Base-by-base conservation (phyloP, 768 basidiomycete genomes). In the Tylopilus cervinicoccineus region DNA sequence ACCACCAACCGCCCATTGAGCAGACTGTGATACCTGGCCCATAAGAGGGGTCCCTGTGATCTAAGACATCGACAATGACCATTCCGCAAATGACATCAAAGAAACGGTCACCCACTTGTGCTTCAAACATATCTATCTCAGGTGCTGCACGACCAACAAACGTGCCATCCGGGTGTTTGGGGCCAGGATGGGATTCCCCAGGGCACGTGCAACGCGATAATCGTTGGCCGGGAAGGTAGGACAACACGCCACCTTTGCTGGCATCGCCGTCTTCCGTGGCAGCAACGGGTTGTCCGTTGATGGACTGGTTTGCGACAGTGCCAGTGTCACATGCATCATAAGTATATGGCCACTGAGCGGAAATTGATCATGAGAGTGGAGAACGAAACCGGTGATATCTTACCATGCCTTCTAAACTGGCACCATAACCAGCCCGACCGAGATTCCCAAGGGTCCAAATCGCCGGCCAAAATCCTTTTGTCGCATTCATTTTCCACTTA, bases 51-150 rank as follows among this genome's bases (percentile, higher is more conserved):
- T 64, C 32, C 62, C 69, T 52, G 67, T 77, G 56, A 77, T 77
- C 85, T 72, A 65, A 55, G 50, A 69, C 66, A 24, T 29, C 39
- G n/a, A 50, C 9, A 9, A 61, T 62, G 20, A 52, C 23, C 34
- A 39, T 34, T 33, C n/a, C 31, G 23, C 28, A 29, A 20, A 6
- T 13, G 53, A 54, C 45, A 59, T 47, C 38, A 57, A 39, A 27
- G 16, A 63, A 20, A 56, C 31, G 19, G 43, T 48, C 31, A 47
- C 58, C 27, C 42, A 69, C 65, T 68, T 87, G 83, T 7, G 92
- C 91, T 69, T 94, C 93, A 49, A 95, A 84, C 38, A 95, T 64
- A 65, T 95, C 93, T 43, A 94, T 93, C 65, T 95, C 92, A 2
- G 93, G 93, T 5, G 93, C 89, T 4, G 85, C 67, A 19, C 93